These are phyloP conservation scores for Dorcoceras hygrometricum DNA, from an alignment of 257 asterid genomes.

Conservation along the genomic window DNA sequence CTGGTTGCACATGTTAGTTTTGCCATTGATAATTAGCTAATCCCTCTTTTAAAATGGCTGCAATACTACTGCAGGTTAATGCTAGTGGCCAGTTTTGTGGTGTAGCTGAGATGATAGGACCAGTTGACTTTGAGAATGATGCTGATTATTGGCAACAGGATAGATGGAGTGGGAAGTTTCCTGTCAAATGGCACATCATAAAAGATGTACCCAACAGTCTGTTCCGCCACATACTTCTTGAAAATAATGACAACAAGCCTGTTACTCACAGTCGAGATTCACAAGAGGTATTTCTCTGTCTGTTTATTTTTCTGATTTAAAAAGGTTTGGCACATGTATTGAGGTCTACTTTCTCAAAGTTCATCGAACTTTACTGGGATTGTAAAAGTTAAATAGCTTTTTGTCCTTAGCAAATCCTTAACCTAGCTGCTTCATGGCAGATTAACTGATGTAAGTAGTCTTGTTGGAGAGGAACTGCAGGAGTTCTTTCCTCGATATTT, in stretches of 20 bases:
- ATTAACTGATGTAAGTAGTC: neutral
- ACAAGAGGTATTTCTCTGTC: slow-evolving; percentile 70
- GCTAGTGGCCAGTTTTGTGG: slow-evolving; percentile 99
- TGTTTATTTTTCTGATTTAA: slow-evolving; percentile 17
- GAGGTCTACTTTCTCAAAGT: neutral
- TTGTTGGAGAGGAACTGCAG: neutral
- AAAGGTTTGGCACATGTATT: slow-evolving; percentile 18
- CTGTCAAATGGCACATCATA: slow-evolving; percentile 89
- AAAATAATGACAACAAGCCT: slow-evolving; percentile 97
- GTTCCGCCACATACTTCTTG: slow-evolving; percentile 88
- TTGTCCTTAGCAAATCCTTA: neutral
- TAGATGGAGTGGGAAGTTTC: slow-evolving; percentile 99
- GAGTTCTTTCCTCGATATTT: neutral
- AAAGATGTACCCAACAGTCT: slow-evolving; percentile 95
- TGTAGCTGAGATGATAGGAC: slow-evolving; percentile 95
- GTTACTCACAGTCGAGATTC: slow-evolving; percentile 99
- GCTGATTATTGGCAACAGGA: slow-evolving; percentile 99
- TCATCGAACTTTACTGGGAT: neutral
- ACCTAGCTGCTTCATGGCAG: neutral
- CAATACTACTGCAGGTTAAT: slow-evolving; percentile 62
- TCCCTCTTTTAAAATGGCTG: slow-evolving; percentile 18
- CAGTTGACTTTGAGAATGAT: slow-evolving; percentile 84
- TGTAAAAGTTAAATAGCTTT: neutral
- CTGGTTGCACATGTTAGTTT: slow-evolving; percentile 15
- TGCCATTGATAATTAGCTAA: slow-evolving; percentile 17